These are phyloP conservation scores for Malassezia yamatoensis DNA, from an alignment of 1,284 basidiomycete genomes.

Conservation along the genomic window DNA sequence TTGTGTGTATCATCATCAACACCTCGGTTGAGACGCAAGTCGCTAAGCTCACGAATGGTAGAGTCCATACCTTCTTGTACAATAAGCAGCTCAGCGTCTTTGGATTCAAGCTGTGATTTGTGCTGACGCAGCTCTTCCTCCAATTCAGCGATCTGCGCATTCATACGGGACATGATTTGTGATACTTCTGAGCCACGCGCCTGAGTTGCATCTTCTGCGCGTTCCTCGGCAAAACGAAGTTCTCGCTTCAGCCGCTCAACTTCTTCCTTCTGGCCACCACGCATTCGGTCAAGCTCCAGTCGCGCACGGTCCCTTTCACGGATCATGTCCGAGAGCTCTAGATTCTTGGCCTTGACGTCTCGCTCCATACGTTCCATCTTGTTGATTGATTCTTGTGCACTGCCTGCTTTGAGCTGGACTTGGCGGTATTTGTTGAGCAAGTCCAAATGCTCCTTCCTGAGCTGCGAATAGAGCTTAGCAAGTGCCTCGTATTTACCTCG, in stretches of 20 bases:
- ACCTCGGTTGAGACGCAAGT: conserved; percentile 75
- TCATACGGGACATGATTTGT: conserved; percentile 78
- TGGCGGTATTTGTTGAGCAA: conserved; percentile 95
- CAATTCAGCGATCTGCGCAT: conserved; percentile 85
- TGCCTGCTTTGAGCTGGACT: conserved; percentile 94
- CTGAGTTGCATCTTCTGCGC: conserved; percentile 82
- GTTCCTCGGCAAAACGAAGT: conserved; percentile 91
- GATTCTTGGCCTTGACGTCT: conserved; percentile 93
- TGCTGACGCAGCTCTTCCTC: conserved; percentile 78
- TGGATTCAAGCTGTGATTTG: conserved; percentile 82
- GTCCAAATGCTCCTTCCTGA: conserved; percentile 92
- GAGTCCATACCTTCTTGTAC: conserved; percentile 92
- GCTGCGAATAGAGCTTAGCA: conserved; percentile 95
- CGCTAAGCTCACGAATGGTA: conserved; percentile 78
- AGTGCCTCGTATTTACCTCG: conserved; percentile 97
- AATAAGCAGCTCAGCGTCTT: conserved; percentile 90
- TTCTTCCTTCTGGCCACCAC: conserved; percentile 85
- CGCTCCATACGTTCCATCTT: conserved; percentile 98
- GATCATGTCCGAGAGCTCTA: conserved; percentile 98
- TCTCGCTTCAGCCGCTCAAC: conserved; percentile 85
- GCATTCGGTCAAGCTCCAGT: conserved; percentile 91
- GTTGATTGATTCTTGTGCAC: conserved; percentile 96
- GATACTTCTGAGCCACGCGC: conserved; percentile 90
- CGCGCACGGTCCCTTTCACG: conserved; percentile 89
- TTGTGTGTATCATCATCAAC: conserved; percentile 78